Percentiles rank a stretch among this genome's conserved stretches.
Evolutionary conservation across 345 rosid genomes (phyloP).

Genomic region (Murraya koenigii): DNA sequence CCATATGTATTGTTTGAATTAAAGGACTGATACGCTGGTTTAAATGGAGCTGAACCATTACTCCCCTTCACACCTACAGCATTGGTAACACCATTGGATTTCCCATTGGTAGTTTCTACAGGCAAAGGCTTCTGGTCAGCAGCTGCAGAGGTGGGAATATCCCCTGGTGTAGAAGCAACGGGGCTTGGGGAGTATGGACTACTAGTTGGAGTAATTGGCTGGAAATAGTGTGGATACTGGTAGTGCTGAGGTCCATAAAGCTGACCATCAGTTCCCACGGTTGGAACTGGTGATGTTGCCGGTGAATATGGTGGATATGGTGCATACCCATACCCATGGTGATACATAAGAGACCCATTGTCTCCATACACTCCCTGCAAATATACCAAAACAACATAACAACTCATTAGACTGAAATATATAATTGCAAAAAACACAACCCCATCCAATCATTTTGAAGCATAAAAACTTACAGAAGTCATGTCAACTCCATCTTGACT

Average conservation of each 20-base stretch:
- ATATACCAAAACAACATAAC: neutral
- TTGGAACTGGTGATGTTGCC: slow-evolving; percentile 73
- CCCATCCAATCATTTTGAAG: neutral
- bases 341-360: slow-evolving; percentile 73
- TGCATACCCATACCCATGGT: slow-evolving; percentile 65
- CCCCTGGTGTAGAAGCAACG: slow-evolving; percentile 46
- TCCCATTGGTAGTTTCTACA: slow-evolving; percentile 51
- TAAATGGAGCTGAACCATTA: slow-evolving; percentile 52
- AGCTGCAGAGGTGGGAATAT: slow-evolving; percentile 49
- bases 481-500: slow-evolving; percentile 71
- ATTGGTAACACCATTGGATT: slow-evolving; percentile 39
- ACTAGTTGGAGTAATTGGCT: slow-evolving; percentile 51
- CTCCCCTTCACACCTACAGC: slow-evolving; percentile 50
- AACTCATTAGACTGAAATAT: neutral
- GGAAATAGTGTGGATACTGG: slow-evolving; percentile 81
- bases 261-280: slow-evolving; percentile 77
- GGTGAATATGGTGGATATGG: slow-evolving; percentile 84
- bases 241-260: slow-evolving; percentile 85
- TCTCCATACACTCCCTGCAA: slow-evolving; percentile 76
- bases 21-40: slow-evolving; percentile 44
- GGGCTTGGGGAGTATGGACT: slow-evolving; percentile 53
- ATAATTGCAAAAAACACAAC: neutral
- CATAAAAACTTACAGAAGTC: slow-evolving; percentile 46
- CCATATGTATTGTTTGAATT: slow-evolving; percentile 57
- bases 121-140: slow-evolving; percentile 59